Percentiles rank a stretch among this genome's conserved stretches.
Evolutionary conservation across 805 yeast genomes (phyloP).

Genomic region (Naumovozyma dairenensis): DNA sequence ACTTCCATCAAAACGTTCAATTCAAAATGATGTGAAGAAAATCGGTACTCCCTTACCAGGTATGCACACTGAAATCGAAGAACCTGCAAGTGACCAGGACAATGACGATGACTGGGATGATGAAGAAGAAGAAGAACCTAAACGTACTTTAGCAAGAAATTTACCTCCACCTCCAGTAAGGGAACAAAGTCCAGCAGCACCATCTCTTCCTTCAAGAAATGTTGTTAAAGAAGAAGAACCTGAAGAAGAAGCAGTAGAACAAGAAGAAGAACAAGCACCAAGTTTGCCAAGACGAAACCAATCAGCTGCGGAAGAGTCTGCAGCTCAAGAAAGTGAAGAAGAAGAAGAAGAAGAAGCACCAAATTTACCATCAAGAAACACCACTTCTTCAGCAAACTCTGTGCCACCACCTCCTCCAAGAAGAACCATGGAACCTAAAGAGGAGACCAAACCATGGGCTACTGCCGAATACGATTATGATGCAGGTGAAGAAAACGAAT

Average conservation of each 20-base stretch:
- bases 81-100: conserved; percentile 16
- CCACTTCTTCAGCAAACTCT: conserved; percentile 19
- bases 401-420: conserved; percentile 27
- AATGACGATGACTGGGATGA: conserved; percentile 21
- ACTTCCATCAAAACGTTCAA: conserved; percentile 8
- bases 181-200: conserved; percentile 10
- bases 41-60: conserved; percentile 29
- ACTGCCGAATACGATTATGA: conserved; percentile 82
- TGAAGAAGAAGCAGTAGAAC: conserved; percentile 18
- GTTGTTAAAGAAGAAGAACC: conserved; percentile 6
- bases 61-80: conserved; percentile 20
- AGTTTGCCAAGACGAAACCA: conserved; percentile 10
- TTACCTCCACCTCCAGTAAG: conserved; percentile 8
- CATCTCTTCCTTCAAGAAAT: conserved; percentile 8
- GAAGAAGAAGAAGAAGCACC: conserved; percentile 21
- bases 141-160: conserved; percentile 7
- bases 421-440: conserved; percentile 10
- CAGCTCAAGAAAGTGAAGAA: conserved; percentile 16
- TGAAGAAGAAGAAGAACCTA: conserved; percentile 12
- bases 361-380: conserved; percentile 17
- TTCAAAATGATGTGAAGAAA: conserved; percentile 16
- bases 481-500: conserved; percentile 87
- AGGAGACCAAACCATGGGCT: conserved; percentile 37
- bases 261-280: conserved; percentile 18
- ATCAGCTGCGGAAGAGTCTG: conserved; percentile 17